These are phyloP conservation scores for Tetrapisispora phaffii DNA, from an alignment of 805 yeast species.

Conservation along the genomic window DNA sequence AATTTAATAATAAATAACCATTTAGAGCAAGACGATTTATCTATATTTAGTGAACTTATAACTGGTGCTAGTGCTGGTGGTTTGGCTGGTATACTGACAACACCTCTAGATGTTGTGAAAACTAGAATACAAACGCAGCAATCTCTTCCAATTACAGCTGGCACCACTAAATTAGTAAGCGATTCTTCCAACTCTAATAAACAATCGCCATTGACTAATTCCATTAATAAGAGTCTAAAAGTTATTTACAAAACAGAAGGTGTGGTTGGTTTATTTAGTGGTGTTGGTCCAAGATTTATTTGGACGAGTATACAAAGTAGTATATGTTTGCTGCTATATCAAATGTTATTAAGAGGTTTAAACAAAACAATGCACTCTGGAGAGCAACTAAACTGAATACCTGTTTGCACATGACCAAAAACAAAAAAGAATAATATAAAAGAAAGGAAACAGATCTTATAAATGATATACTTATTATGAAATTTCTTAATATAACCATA, in stretches of 20 bases:
- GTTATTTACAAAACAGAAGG: slow-evolving; percentile 68
- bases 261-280: slow-evolving; percentile 68
- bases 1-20: slow-evolving; percentile 17
- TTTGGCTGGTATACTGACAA: slow-evolving; percentile 76
- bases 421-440: no score
- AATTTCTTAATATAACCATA: no score
- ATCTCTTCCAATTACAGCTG: slow-evolving; percentile 11
- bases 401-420: no score
- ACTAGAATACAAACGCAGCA: slow-evolving; percentile 88
- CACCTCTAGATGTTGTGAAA: slow-evolving; percentile 87
- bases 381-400: neutral
- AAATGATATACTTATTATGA: no score
- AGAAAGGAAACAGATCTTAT: no score
- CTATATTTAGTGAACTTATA: slow-evolving; percentile 51
- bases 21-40: slow-evolving; percentile 34
- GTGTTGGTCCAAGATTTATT: slow-evolving; percentile 91
- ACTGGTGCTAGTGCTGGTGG: slow-evolving; percentile 98
- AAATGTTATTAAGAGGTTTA: slow-evolving; percentile 31
- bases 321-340: slow-evolving; percentile 84
- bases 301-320: slow-evolving; percentile 97
- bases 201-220: slow-evolving; percentile 26
- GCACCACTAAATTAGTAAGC: neutral
- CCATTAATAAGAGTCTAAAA: slow-evolving; percentile 42
- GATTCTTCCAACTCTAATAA: slow-evolving; percentile 4
- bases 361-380: neutral